Evolutionary conservation across 176 grass and related monocot genomes (phyloP).

Genomic region (Pontederia crassipes): DNA sequence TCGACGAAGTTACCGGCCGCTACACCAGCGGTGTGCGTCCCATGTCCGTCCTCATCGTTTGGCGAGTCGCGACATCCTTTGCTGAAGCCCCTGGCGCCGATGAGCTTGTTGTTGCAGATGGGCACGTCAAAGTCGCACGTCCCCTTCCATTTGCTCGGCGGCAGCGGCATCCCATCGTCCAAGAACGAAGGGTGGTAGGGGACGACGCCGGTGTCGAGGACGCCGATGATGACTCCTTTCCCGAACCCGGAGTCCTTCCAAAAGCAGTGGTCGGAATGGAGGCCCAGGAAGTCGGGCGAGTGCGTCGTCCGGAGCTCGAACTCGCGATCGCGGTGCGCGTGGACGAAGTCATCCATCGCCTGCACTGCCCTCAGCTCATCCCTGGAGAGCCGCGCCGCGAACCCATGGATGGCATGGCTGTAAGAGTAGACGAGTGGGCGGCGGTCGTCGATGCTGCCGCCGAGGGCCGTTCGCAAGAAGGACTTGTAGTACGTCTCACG

Average conservation of each 20-base stretch:
- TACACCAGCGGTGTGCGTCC: neutral
- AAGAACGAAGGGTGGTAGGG: neutral
- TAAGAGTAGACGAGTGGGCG: too few species aligned
- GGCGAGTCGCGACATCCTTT: neutral
- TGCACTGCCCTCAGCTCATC: neutral
- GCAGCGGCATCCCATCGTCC: neutral
- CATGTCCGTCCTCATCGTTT: neutral
- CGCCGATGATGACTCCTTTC: neutral
- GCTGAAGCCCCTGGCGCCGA: neutral
- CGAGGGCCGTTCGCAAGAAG: too few species aligned
- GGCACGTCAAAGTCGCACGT: neutral
- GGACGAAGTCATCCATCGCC: neutral
- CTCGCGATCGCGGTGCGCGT: neutral
- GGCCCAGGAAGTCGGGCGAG: neutral
- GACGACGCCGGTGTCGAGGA: neutral
- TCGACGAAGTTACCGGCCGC: neutral
- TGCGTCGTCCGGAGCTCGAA: neutral
- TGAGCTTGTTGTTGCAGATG: neutral
- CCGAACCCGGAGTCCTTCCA: neutral
- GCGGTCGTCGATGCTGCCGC: too few species aligned
- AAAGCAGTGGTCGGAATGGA: neutral
- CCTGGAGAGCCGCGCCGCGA: neutral
- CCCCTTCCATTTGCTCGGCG: neutral
- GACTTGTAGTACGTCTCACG: too few species aligned
- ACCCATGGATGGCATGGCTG: neutral